Evolutionary conservation across 108 stramenopile species (phyloP).

Genomic region (Pseudonitzschia pungens): DNA sequence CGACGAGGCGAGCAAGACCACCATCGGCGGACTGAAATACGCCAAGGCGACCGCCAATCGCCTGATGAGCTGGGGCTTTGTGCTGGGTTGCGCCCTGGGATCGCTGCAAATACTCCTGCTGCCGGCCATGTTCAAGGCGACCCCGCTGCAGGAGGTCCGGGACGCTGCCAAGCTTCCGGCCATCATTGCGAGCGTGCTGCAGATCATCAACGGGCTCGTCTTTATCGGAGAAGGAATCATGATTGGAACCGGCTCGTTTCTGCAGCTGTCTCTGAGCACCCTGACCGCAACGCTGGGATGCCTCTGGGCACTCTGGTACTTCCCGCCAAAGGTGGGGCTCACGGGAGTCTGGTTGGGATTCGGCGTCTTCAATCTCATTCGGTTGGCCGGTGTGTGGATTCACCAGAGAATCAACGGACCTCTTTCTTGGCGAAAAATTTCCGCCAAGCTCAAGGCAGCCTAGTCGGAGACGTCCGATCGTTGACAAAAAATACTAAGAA

Average conservation of each 20-base stretch:
- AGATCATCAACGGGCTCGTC: constrained; percentile 83
- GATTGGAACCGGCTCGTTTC: constrained; percentile 66
- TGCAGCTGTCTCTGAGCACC: constrained; percentile 73
- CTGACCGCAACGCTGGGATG: constrained; percentile 71
- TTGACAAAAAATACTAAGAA: too few species aligned
- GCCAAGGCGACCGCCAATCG: constrained; percentile 76
- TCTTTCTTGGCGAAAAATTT: constrained; percentile 47
- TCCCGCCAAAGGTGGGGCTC: constrained; percentile 66
- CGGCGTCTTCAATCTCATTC: constrained; percentile 76
- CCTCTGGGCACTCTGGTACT: constrained; percentile 60
- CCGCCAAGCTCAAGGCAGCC: neutral
- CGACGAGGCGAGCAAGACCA: constrained; percentile 48
- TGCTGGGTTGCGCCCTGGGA: constrained; percentile 68
- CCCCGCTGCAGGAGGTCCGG: constrained; percentile 80
- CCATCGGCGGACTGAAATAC: constrained; percentile 51
- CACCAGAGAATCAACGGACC: constrained; percentile 77
- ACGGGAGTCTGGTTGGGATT: constrained; percentile 88
- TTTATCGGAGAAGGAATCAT: constrained; percentile 85
- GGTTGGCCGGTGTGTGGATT: constrained; percentile 72
- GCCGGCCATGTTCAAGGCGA: constrained; percentile 72
- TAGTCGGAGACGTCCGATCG: neutral
- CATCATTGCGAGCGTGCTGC: constrained; percentile 75
- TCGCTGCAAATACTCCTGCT: constrained; percentile 65
- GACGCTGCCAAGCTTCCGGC: constrained; percentile 81
- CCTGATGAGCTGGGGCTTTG: constrained; percentile 81